Percentiles rank a stretch among this genome's conserved stretches.
These are phyloP conservation scores for Aspergillus sp. DNA, from an alignment of 2,329 filamentous ascomycete genomes.

Conservation along the genomic window DNA sequence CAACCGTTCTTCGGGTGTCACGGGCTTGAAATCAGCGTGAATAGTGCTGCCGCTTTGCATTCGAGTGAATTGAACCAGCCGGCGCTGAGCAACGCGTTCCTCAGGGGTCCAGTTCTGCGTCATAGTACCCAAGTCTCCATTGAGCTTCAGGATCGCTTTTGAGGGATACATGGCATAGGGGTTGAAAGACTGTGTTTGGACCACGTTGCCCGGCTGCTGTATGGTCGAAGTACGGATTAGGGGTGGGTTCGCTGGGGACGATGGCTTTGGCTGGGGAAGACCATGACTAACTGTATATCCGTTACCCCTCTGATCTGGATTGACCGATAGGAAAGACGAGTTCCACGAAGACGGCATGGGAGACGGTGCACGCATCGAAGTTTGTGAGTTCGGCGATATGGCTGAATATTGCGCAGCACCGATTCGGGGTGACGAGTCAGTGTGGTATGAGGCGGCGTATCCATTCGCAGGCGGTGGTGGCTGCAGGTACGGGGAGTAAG, in stretches of 20 bases:
- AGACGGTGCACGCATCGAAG: slow-evolving; percentile 49
- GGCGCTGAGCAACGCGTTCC: slow-evolving; percentile 74
- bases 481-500: slow-evolving; percentile 53
- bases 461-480: slow-evolving; percentile 45
- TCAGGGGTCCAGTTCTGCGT: slow-evolving; percentile 77
- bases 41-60: slow-evolving; percentile 80
- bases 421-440: slow-evolving; percentile 42
- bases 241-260: slow-evolving; percentile 56
- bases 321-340: slow-evolving; percentile 48
- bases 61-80: slow-evolving; percentile 86
- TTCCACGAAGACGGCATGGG: slow-evolving; percentile 50
- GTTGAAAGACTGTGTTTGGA: slow-evolving; percentile 63
- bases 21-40: slow-evolving; percentile 73
- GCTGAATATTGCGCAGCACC: slow-evolving; percentile 42
- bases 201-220: slow-evolving; percentile 52
- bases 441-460: slow-evolving; percentile 39
- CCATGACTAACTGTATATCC: slow-evolving; percentile 41
- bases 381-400: slow-evolving; percentile 41
- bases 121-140: slow-evolving; percentile 83
- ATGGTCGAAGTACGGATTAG: slow-evolving; percentile 68
- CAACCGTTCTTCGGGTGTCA: slow-evolving; percentile 74
- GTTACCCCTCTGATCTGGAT: slow-evolving; percentile 44
- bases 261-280: slow-evolving; percentile 39
- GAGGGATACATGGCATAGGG: slow-evolving; percentile 78
- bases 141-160: slow-evolving; percentile 82